Evolutionary conservation across 2,329 filamentous ascomycete genomes (phyloP).

Genomic region (Fusarium circinatum): DNA sequence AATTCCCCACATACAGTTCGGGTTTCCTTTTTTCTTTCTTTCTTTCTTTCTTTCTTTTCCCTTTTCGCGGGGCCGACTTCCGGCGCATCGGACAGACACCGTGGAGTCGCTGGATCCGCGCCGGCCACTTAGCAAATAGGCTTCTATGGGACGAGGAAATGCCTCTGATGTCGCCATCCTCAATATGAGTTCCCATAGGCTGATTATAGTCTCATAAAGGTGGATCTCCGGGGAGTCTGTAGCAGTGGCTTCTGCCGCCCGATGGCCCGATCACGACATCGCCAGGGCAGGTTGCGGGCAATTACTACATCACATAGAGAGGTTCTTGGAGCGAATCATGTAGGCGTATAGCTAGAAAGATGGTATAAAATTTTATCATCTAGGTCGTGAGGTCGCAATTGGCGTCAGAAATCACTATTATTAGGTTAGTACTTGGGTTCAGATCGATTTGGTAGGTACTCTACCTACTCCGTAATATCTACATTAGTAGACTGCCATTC

Average conservation of each 20-base stretch:
- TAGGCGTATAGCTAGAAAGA: neutral
- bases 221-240: slow-evolving; percentile 24
- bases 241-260: slow-evolving; percentile 27
- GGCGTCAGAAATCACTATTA: slow-evolving; percentile 6
- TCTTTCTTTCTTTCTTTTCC: neutral
- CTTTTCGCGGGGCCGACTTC: slow-evolving; percentile 37
- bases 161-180: slow-evolving; percentile 38
- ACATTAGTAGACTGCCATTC: neutral
- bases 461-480: neutral
- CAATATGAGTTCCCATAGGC: slow-evolving; percentile 20
- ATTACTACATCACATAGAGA: neutral
- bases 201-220: neutral
- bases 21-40: neutral
- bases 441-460: neutral
- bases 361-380: slow-evolving; percentile 15
- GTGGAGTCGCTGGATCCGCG: slow-evolving; percentile 19
- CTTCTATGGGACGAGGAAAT: slow-evolving; percentile 21
- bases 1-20: neutral
- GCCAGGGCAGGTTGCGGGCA: slow-evolving; percentile 20
- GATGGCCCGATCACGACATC: slow-evolving; percentile 39
- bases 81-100: slow-evolving; percentile 23
- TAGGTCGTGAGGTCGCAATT: slow-evolving; percentile 9
- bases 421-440: neutral
- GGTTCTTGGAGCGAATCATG: slow-evolving; percentile 7
- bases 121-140: slow-evolving; percentile 16